A percentile compares a stretch with the other conserved stretches of the same genome.
Conservation (phyloP, 495 filamentous ascomycete species). For the Aspergillus olivimuriae region DNA sequence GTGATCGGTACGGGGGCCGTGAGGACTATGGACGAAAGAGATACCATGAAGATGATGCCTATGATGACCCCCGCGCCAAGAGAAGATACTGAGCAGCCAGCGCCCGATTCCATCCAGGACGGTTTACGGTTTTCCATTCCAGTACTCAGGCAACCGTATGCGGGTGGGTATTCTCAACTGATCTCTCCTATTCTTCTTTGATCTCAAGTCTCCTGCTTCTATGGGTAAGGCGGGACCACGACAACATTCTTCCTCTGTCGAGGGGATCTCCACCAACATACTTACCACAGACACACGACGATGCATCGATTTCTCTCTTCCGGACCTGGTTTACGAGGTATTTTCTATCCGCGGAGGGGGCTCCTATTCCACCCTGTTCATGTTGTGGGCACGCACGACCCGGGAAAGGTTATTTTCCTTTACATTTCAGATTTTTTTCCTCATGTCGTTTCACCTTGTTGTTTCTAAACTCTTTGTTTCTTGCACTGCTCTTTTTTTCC, state of each 20-base stretch:
- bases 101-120: constrained; percentile 12
- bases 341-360: neutral
- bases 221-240: constrained; percentile 54
- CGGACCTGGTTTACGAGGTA: constrained; percentile 4
- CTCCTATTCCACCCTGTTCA: too few species aligned
- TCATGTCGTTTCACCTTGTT: constrained; percentile 17
- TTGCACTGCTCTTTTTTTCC: constrained; percentile 6
- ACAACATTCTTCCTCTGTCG: constrained; percentile 4
- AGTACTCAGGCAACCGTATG: constrained; percentile 28
- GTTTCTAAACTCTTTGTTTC: constrained; percentile 8
- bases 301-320: neutral
- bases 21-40: constrained; percentile 56
- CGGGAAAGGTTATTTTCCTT: constrained; percentile 16
- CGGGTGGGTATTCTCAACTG: constrained; percentile 43
- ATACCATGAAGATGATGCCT: constrained; percentile 50
- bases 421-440: constrained; percentile 12
- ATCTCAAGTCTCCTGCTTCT: constrained; percentile 34
- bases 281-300: constrained; percentile 16
- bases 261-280: constrained; percentile 3
- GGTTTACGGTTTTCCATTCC: constrained; percentile 11
- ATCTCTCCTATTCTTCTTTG: constrained; percentile 40
- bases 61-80: constrained; percentile 74
- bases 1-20: constrained; percentile 50
- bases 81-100: constrained; percentile 60
- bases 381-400: too few species aligned